These are phyloP conservation scores for Piper betle DNA, from an alignment of 164 flowering plant genomes.

Conservation along the genomic window DNA sequence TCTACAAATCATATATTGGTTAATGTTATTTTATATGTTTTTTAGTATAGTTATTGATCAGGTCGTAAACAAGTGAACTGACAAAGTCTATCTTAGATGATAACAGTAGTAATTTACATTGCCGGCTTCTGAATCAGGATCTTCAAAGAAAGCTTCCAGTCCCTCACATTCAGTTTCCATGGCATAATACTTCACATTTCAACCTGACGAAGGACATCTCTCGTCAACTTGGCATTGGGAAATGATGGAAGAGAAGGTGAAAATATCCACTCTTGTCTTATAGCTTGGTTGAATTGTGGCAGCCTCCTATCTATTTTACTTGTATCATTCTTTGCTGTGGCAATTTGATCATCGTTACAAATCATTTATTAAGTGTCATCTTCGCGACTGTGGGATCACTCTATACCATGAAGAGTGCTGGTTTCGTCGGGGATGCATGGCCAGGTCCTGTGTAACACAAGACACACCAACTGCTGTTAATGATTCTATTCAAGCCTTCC, in stretches of 20 bases:
- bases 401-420: too few species aligned
- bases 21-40: not conserved
- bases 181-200: conserved; percentile 82
- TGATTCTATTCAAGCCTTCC: too few species aligned
- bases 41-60: too few species aligned
- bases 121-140: conserved; percentile 44
- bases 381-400: too few species aligned
- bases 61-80: not conserved
- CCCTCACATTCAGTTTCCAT: conserved; percentile 86
- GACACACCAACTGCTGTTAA: too few species aligned
- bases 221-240: conserved; percentile 64
- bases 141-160: conserved; percentile 95
- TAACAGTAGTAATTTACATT: too few species aligned
- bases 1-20: not conserved
- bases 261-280: not conserved
- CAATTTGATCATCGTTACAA: too few species aligned
- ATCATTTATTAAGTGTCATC: too few species aligned
- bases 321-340: too few species aligned
- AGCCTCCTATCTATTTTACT: too few species aligned
- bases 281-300: not conserved
- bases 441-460: too few species aligned
- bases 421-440: too few species aligned
- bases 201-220: conserved; percentile 69
- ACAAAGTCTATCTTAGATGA: not conserved
- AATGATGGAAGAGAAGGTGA: conserved; percentile 16